These are phyloP conservation scores for Silene latifolia DNA, from an alignment of 148 eudicot genomes.

Conservation along the genomic window DNA sequence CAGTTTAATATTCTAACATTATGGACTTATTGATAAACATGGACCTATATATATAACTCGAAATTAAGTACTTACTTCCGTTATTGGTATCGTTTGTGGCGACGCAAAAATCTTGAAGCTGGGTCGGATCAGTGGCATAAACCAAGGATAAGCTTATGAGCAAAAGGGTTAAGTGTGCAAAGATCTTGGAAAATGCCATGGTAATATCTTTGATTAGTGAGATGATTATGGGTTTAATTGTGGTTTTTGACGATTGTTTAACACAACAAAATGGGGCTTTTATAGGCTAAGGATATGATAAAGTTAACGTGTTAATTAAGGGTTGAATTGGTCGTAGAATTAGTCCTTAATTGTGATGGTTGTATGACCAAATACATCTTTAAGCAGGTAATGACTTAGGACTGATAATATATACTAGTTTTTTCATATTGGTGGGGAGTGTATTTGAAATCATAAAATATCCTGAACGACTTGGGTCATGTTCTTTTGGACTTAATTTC, in stretches of 20 bases:
- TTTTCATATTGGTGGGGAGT: too few relatives aligned
- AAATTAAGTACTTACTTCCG: not conserved
- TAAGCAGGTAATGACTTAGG: not conserved
- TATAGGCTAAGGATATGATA: not conserved
- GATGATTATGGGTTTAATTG: too few relatives aligned
- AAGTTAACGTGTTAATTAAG: not conserved
- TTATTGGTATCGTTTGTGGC: not conserved
- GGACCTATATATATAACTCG: not conserved
- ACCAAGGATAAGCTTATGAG: not conserved
- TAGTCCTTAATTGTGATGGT: not conserved
- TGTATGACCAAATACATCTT: too few relatives aligned
- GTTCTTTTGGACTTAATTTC: too few relatives aligned
- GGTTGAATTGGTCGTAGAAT: not conserved
- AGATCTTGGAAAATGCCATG: not conserved
- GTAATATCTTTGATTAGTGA: not conserved
- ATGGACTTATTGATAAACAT: too few relatives aligned
- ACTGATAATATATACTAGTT: too few relatives aligned
- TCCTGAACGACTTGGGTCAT: too few relatives aligned
- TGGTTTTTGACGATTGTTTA: not conserved
- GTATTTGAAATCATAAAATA: not conserved
- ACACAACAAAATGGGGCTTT: not conserved
- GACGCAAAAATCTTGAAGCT: constrained; percentile 14
- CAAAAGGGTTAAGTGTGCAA: not conserved
- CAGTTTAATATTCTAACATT: too few relatives aligned
- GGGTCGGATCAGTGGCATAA: constrained; percentile 14